Conservation (phyloP, 116 monocot species). For the Thalassia testudinum region DNA sequence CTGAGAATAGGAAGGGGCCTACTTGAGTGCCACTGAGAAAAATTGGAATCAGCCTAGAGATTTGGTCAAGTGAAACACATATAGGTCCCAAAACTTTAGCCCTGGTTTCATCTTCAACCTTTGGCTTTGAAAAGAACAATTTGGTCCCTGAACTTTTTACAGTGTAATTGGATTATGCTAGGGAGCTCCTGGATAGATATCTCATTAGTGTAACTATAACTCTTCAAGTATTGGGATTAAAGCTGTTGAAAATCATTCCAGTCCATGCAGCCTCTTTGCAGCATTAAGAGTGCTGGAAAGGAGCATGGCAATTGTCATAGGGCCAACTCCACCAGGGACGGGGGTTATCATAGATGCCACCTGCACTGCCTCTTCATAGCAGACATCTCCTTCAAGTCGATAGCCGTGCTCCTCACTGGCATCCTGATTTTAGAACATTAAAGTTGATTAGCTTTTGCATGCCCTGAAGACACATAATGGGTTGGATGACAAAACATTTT, state of each 20-base stretch:
- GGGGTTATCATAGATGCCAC: conserved; percentile 79
- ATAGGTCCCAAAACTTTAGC: too few relatives aligned
- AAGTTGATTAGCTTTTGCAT: not conserved
- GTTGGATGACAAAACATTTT: not conserved
- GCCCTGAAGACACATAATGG: not conserved
- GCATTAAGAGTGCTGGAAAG: conserved; percentile 66
- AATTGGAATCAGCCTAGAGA: too few relatives aligned
- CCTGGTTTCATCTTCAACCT: too few relatives aligned
- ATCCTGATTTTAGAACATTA: conserved; percentile 23
- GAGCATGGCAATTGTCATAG: conserved; percentile 89
- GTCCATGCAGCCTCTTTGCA: conserved; percentile 32
- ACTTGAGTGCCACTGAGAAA: too few relatives aligned
- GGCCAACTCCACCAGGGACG: conserved; percentile 93
- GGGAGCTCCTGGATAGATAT: too few relatives aligned
- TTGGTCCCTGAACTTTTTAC: too few relatives aligned
- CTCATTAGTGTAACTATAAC: too few relatives aligned
- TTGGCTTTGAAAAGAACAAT: too few relatives aligned
- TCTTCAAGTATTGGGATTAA: too few relatives aligned
- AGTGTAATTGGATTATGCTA: too few relatives aligned
- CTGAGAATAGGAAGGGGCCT: too few relatives aligned
- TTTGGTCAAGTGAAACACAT: too few relatives aligned
- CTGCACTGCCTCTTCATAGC: conserved; percentile 75
- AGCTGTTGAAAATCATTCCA: conserved; percentile 3
- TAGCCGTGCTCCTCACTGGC: conserved; percentile 55
- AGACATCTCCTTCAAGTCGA: conserved; percentile 70